Conservation (phyloP, 1,139 yeast species). For the Debaryomycetaceae sp. region DNA sequence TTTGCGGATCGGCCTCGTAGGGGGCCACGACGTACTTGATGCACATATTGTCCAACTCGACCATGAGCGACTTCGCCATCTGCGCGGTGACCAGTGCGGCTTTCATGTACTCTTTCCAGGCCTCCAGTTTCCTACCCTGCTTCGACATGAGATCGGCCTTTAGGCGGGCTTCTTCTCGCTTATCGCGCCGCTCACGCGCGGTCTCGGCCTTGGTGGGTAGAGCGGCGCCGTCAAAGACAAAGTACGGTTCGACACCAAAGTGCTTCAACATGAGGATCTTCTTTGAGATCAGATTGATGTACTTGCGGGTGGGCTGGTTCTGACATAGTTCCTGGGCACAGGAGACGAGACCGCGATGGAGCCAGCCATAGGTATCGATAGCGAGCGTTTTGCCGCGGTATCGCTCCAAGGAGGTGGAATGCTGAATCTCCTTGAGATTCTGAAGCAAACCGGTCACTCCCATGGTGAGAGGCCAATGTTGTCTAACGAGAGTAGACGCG, state of each 20-base stretch:
- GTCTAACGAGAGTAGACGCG: neutral
- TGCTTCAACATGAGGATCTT: slow-evolving; percentile 55
- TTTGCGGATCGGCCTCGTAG: slow-evolving; percentile 95
- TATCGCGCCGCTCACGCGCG: slow-evolving; percentile 49
- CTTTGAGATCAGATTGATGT: slow-evolving; percentile 48
- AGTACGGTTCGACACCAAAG: slow-evolving; percentile 68
- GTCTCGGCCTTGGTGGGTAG: slow-evolving; percentile 73
- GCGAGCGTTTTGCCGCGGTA: slow-evolving; percentile 75
- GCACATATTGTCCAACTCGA: slow-evolving; percentile 46
- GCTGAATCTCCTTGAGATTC: slow-evolving; percentile 62
- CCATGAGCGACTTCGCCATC: slow-evolving; percentile 83
- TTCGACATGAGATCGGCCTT: slow-evolving; percentile 41
- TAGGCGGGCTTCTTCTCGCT: slow-evolving; percentile 45
- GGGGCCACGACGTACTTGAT: slow-evolving; percentile 88
- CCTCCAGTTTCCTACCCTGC: slow-evolving; percentile 46
- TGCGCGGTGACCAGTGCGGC: slow-evolving; percentile 82
- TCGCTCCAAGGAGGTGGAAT: slow-evolving; percentile 41
- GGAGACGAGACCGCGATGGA: slow-evolving; percentile 73
- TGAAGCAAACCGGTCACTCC: slow-evolving; percentile 76
- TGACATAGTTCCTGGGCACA: slow-evolving; percentile 80
- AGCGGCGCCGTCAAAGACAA: slow-evolving; percentile 91
- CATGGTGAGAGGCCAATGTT: slow-evolving; percentile 25
- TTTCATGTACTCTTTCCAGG: slow-evolving; percentile 62
- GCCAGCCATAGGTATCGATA: slow-evolving; percentile 94
- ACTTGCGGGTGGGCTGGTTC: slow-evolving; percentile 58